Conservation (phyloP, 2,329 filamentous ascomycete species). For the Neopestalotiopsis sp. region DNA sequence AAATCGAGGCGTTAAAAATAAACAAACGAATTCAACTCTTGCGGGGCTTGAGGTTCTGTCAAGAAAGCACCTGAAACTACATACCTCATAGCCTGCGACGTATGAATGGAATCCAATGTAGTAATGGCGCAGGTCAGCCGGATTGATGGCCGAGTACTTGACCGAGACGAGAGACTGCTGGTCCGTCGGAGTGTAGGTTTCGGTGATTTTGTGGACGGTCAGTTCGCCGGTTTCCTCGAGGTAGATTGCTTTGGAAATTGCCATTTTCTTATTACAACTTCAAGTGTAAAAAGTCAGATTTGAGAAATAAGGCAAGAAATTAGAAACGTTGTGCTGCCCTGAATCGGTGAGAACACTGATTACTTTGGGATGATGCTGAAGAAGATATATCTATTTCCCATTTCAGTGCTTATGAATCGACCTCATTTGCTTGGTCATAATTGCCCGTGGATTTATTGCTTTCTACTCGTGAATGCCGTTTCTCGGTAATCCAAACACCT, state of each 20-base stretch:
- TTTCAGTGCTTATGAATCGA: no score
- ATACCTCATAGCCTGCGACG: conserved; percentile 27
- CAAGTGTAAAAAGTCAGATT: neutral
- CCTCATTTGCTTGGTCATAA: neutral
- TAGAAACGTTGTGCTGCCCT: no score
- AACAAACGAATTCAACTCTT: no score
- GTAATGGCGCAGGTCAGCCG: conserved; percentile 28
- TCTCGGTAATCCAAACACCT: neutral
- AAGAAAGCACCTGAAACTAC: neutral
- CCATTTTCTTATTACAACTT: neutral
- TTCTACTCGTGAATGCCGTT: neutral
- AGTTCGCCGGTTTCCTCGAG: conserved; percentile 13
- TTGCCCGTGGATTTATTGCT: neutral
- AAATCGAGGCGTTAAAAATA: no score
- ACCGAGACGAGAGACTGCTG: conserved; percentile 24
- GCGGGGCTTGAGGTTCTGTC: no score
- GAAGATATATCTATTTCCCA: no score
- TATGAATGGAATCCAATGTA: conserved; percentile 27
- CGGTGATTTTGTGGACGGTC: conserved; percentile 15
- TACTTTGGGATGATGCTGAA: no score
- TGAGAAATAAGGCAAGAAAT: no score
- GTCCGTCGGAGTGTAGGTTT: conserved; percentile 16
- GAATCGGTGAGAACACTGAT: no score
- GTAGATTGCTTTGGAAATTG: conserved; percentile 18
- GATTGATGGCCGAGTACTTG: conserved; percentile 27